phyloP scores from a whole-genome alignment of 148 eudicot species.

The Diospyros kaki region DNA sequence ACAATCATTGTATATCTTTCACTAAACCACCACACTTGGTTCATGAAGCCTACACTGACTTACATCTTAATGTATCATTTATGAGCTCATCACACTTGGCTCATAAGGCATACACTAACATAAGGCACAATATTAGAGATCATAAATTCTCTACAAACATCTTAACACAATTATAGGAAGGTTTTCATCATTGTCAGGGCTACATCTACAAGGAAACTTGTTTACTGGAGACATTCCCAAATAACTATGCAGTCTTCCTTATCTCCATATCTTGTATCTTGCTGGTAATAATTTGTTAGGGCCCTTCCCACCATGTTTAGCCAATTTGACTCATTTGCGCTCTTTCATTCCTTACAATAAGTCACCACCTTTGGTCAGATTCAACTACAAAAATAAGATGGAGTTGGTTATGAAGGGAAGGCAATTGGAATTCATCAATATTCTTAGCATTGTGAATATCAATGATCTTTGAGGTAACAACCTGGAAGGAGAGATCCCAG shows the following conservation, averaged over 20 bases:
- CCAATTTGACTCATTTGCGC: conserved; percentile 5
- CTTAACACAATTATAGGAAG: conserved; percentile 17
- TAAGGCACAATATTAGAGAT: conserved; percentile 25
- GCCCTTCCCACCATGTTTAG: conserved; percentile 32
- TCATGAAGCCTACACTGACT: too few relatives aligned
- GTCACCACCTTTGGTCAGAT: neutral
- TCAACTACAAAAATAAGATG: neutral
- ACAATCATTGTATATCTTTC: too few relatives aligned
- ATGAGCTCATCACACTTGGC: too few relatives aligned
- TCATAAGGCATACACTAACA: too few relatives aligned
- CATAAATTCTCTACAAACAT: conserved; percentile 27
- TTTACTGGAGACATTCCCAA: conserved; percentile 36
- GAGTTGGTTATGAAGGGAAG: conserved; percentile 1
- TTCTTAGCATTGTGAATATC: conserved; percentile 7
- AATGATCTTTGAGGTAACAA: conserved; percentile 46
- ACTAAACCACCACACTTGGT: too few relatives aligned
- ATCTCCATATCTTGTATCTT: conserved; percentile 36
- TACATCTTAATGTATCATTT: too few relatives aligned
- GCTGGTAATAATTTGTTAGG: conserved; percentile 35
- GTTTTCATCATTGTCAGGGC: neutral
- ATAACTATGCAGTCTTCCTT: conserved; percentile 14
- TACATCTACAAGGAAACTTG: conserved; percentile 24
- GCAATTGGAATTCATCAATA: neutral
- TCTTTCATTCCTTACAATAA: neutral
- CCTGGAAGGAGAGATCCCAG: conserved; percentile 30